These are phyloP conservation scores for Solanum etuberosum DNA, from an alignment of 257 asterid species.

Conservation along the genomic window DNA sequence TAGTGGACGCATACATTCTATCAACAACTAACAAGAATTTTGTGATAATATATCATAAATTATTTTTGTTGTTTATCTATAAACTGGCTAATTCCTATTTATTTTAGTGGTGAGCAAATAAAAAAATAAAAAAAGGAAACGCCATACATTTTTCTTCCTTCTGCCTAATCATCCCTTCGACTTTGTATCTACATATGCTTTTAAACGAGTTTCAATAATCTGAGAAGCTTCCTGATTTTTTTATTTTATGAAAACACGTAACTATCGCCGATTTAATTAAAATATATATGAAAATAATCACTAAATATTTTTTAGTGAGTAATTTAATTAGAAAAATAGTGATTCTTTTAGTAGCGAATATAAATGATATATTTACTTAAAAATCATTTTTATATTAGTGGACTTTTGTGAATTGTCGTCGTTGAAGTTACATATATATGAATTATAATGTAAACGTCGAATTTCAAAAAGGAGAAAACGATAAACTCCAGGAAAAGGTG, in stretches of 20 bases:
- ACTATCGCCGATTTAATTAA: fast-evolving
- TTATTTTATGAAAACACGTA: no score
- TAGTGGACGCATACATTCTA: neutral
- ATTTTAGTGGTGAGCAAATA: neutral
- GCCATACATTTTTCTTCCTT: neutral
- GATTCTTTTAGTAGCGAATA: neutral
- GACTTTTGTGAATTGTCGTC: neutral
- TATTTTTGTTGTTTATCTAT: neutral
- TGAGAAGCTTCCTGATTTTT: neutral
- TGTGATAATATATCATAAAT: neutral
- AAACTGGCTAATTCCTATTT: neutral
- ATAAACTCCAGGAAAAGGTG: neutral
- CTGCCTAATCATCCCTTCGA: neutral
- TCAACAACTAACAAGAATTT: neutral
- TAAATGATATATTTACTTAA: neutral
- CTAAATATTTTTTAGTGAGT: neutral
- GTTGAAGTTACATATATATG: neutral
- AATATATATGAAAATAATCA: neutral
- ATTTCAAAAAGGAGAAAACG: neutral
- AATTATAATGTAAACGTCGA: neutral
- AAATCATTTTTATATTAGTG: neutral
- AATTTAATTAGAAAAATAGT: neutral
- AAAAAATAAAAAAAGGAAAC: neutral
- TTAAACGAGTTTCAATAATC: neutral
- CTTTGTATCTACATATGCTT: neutral